Percentiles rank a stretch among this genome's conserved stretches.
phyloP scores from a whole-genome alignment of 345 rosid genomes.

The Bruguiera sexangula region DNA sequence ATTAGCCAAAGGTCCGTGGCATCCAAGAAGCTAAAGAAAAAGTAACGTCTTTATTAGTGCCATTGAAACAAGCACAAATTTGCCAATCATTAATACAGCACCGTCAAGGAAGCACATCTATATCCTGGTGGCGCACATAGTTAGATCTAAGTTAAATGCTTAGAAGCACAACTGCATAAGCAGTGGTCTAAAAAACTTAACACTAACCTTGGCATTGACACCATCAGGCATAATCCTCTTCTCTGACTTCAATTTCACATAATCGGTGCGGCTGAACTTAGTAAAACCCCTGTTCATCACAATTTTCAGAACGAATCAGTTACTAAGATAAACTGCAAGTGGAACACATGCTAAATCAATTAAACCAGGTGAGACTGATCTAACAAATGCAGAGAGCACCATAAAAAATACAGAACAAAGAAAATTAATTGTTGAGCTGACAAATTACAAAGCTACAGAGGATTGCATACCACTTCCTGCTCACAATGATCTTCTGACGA shows the following conservation, averaged over 20 bases:
- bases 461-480: conserved; percentile 61
- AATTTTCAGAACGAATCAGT: neutral
- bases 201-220: conserved; percentile 65
- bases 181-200: neutral
- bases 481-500: conserved; percentile 74
- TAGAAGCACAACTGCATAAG: neutral
- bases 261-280: conserved; percentile 58
- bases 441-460: neutral
- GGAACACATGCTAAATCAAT: too few relatives aligned
- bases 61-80: neutral
- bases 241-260: conserved; percentile 49
- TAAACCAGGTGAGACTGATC: too few relatives aligned
- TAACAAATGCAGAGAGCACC: too few relatives aligned
- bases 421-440: neutral
- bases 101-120: neutral
- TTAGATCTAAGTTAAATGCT: neutral
- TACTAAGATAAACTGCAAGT: too few relatives aligned
- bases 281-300: conserved; percentile 60
- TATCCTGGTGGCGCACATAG: neutral
- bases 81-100: neutral
- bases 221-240: conserved; percentile 60
- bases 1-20: conserved; percentile 61
- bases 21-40: conserved; percentile 57
- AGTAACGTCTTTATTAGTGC: neutral
- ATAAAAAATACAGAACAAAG: neutral